Evolutionary conservation across 208 protist genomes (phyloP), one percentile per base, ranked within the genome.

Genomic region (Porcisia hertigi): DNA sequence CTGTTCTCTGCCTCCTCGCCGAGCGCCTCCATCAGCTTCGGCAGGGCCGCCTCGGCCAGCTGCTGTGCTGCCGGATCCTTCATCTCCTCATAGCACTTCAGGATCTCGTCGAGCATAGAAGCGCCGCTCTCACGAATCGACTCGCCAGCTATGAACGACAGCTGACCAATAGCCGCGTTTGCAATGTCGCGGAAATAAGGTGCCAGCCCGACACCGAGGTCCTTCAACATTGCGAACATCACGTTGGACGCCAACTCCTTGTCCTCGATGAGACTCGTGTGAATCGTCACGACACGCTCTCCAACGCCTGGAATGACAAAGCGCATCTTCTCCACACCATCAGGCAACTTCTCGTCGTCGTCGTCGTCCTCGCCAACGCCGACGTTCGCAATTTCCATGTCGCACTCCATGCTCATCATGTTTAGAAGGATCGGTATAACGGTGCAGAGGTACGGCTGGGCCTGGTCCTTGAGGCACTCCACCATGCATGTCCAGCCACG

Each of bases 401-500:
- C 90, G 82, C 92, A 95, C 36, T 96, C 86, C 60, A 86, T 63
- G 71, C 87, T 82, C 86, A 94, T 90, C 79, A 94, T 89, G 20
- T 69, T 81, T 67, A 97, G 76, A 45, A 97, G 83, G 66, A 93
- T 84, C 30, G 90, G 90, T 43, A 97, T 81, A 39, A 97, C 84
- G 30, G 82, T 70, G 9, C 82, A 72, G 75, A 97, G 75, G 74
- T 97, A 97, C 6, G 92, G 92, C 64, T 88, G 72, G 2, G 91
- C 85, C 59, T 92, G 87, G 41, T 86, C 86, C 67, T 86, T 82
- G 30, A 97, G 86, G 73, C 91, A 96, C 75, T 97, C 91, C 64
- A 92, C 87, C 94, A 97, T 97, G 81, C 92, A 96, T 1, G 90
- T 94, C 92, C 92, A 97, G 6, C 92, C 94, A 54, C 94, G 94